Base-by-base conservation (phyloP, 306 rosid species). In the Biancaea sappan region DNA sequence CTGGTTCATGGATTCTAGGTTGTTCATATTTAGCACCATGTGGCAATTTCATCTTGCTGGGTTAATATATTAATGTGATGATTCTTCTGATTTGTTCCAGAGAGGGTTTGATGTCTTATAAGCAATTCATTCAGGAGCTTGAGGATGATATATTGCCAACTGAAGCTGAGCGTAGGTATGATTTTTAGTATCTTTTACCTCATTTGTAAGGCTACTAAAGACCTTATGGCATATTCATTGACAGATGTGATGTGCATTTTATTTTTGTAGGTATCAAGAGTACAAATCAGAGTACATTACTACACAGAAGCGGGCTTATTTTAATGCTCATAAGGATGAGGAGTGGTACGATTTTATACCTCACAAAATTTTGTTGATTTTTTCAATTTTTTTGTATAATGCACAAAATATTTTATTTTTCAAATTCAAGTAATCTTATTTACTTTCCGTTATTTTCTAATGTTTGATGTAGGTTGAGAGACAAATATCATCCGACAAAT, bases 61-160 rank as follows among this genome's bases (percentile, higher is more conserved):
- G 8, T 40, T 29, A 41, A 16, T 59, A 15, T 70, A 61, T 80
- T 58, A 52, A 77, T 29, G 24, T 72, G 69, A 78, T 34, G 43
- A 80, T 48, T 65, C 31, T 78, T 46, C n/a, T 31, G 44, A 43
- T 37, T 79, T 73, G 54, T 87, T 84, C 40, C 88, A 95, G 99
- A 76, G 99, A 92, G 83, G 99, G 99, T 26, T 83, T 95, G 82
- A 92, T 95, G 99, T 88, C 98, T 14, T 95, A 95, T 76, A 95
- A 95, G 75, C 98, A 92, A 77, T 95, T 95, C 89, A 95, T 95
- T 78, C 99, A 92, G 86, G 99, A 95, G 84, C 97, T 95, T 74
- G 99, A 95, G 87, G 99, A 95, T 85, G 99, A 95, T 83, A 74
- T 95, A 75, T 82, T 95, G 56, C 99, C 99, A 12, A 75, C 91